phyloP scores from a whole-genome alignment of 2,329 filamentous ascomycete species.

The Cordyceps cateniannulata region DNA sequence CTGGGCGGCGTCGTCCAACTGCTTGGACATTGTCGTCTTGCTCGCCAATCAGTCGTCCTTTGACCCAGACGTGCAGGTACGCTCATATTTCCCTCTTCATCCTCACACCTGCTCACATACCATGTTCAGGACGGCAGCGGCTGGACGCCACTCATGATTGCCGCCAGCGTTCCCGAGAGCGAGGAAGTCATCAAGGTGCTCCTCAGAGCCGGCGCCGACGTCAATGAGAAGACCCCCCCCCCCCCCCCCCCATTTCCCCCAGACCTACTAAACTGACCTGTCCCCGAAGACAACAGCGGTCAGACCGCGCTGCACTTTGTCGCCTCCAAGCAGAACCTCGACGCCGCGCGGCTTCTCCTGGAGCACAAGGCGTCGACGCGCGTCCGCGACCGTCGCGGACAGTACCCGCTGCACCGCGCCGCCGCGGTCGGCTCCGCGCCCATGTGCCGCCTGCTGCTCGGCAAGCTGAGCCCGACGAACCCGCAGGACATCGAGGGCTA shows the following conservation, averaged over 20 bases:
- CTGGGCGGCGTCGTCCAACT: conserved; percentile 87
- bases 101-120: neutral
- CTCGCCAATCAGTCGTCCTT: conserved; percentile 67
- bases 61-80: conserved; percentile 74
- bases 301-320: conserved; percentile 91
- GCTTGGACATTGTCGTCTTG: conserved; percentile 64
- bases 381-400: conserved; percentile 78
- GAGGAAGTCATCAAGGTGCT: conserved; percentile 63
- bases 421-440: conserved; percentile 86
- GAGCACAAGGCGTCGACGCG: conserved; percentile 69
- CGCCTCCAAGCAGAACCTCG: conserved; percentile 81
- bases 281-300: conserved; percentile 52
- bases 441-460: conserved; percentile 73
- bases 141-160: conserved; percentile 83
- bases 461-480: conserved; percentile 73
- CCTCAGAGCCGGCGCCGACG: conserved; percentile 62
- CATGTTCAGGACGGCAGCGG: conserved; percentile 59
- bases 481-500: conserved; percentile 75
- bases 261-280: neutral
- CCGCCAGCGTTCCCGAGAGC: conserved; percentile 65
- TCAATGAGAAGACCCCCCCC: conserved; percentile 59
- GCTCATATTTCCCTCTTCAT: neutral
- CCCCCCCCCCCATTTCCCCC: neutral
- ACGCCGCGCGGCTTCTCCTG: conserved; percentile 72
- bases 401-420: conserved; percentile 84